phyloP scores from a whole-genome alignment of 129 eudicot species.

The carrot (Daucus carota) region DNA sequence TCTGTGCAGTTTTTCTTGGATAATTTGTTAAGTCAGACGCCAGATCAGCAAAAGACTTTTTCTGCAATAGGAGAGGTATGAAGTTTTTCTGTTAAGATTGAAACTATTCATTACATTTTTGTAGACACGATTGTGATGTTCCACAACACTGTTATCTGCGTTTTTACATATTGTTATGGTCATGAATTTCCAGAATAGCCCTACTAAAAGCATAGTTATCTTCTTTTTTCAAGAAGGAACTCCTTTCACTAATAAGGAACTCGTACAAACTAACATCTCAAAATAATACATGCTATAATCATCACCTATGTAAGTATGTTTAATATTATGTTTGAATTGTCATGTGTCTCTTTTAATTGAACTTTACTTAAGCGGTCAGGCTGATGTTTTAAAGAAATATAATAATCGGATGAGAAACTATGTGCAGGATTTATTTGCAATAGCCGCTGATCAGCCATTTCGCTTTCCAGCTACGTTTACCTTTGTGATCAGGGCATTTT shows the following conservation, averaged over 20 bases:
- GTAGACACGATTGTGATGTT: neutral
- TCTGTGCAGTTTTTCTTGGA: conserved; percentile 94
- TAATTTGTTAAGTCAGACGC: conserved; percentile 61
- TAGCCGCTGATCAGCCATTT: conserved; percentile 94
- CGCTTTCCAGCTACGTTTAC: conserved; percentile 93
- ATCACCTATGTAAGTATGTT: neutral
- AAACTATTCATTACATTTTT: neutral
- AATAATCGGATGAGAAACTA: neutral
- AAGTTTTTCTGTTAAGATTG: neutral
- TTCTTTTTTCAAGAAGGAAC: neutral
- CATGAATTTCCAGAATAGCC: neutral
- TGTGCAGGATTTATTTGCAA: conserved; percentile 90
- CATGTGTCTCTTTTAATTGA: neutral
- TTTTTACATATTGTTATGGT: neutral
- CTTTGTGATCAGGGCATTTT: conserved; percentile 85
- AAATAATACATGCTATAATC: neutral
- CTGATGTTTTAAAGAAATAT: neutral
- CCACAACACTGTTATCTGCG: neutral
- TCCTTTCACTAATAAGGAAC: neutral
- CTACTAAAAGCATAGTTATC: neutral
- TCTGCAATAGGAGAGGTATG: conserved; percentile 95
- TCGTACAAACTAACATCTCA: neutral
- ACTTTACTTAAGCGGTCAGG: neutral
- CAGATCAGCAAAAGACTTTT: conserved; percentile 71
- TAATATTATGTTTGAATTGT: neutral